phyloP scores from a whole-genome alignment of 2,329 filamentous ascomycete species.

The Corynespora cassiicola region DNA sequence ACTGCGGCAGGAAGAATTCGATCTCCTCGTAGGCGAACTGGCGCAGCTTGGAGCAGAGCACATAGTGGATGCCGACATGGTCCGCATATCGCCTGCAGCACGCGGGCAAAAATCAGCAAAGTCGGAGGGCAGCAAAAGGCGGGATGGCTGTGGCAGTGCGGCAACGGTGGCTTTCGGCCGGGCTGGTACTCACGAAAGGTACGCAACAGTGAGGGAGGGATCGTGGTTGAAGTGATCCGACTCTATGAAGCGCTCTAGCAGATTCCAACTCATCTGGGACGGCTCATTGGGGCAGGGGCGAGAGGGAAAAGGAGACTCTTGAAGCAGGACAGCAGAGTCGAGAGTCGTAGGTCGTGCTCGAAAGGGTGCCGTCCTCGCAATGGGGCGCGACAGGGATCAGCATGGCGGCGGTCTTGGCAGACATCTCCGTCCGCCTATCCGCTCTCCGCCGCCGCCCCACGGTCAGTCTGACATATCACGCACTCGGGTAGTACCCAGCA shows the following conservation, averaged over 20 bases:
- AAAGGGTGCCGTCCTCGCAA: conserved; percentile 25
- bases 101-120: conserved; percentile 20
- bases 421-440: not conserved
- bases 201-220: conserved; percentile 86
- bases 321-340: conserved; percentile 2
- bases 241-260: conserved; percentile 89
- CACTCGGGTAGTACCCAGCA: too few relatives aligned
- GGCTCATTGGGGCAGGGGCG: conserved; percentile 44
- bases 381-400: conserved; percentile 13
- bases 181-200: conserved; percentile 87
- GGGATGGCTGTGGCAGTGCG: conserved; percentile 17
- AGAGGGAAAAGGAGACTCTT: conserved; percentile 16
- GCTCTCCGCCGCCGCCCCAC: too few relatives aligned
- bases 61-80: conserved; percentile 89
- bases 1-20: conserved; percentile 84
- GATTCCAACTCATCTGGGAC: conserved; percentile 71
- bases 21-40: conserved; percentile 91
- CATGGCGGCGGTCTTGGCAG: conserved; percentile 5
- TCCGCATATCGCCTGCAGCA: conserved; percentile 81
- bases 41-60: conserved; percentile 85
- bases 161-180: conserved; percentile 34
- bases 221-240: conserved; percentile 93
- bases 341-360: conserved; percentile 14
- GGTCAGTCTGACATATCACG: too few relatives aligned
- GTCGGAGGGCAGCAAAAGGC: conserved; percentile 5